Conservation (phyloP, 768 basidiomycete species). For the Russula abietina region DNA sequence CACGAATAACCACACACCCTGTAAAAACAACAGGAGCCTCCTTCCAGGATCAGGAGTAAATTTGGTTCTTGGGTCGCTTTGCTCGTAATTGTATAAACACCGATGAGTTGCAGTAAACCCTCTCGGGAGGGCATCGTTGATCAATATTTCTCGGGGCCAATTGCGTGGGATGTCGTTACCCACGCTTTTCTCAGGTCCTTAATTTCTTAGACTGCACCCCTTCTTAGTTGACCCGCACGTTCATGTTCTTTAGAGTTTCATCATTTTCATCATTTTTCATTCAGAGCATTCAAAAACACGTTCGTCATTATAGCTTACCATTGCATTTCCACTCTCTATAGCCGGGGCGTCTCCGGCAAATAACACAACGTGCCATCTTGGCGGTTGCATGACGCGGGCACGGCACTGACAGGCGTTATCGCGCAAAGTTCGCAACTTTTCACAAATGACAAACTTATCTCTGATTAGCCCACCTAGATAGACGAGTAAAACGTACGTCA, state of each 20-base stretch:
- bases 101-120: neutral
- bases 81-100: neutral
- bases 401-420: neutral
- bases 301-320: neutral
- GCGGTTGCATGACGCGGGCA: neutral
- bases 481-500: constrained; percentile 4
- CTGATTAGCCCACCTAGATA: neutral
- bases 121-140: constrained; percentile 11
- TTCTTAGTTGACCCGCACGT: neutral
- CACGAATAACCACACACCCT: neutral
- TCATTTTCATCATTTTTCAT: no score
- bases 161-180: neutral
- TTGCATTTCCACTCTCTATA: neutral
- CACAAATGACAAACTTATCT: neutral
- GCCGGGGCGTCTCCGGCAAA: neutral
- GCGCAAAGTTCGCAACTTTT: constrained; percentile 6
- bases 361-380: neutral
- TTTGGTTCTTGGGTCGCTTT: neutral
- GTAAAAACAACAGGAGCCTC: neutral
- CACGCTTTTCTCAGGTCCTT: constrained; percentile 1
- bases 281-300: constrained; percentile 7
- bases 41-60: neutral
- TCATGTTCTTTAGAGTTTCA: neutral
- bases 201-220: neutral
- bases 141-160: constrained; percentile 10